Base-by-base conservation (phyloP, 495 filamentous ascomycete species). In the Annulohypoxylon maeteangense region DNA sequence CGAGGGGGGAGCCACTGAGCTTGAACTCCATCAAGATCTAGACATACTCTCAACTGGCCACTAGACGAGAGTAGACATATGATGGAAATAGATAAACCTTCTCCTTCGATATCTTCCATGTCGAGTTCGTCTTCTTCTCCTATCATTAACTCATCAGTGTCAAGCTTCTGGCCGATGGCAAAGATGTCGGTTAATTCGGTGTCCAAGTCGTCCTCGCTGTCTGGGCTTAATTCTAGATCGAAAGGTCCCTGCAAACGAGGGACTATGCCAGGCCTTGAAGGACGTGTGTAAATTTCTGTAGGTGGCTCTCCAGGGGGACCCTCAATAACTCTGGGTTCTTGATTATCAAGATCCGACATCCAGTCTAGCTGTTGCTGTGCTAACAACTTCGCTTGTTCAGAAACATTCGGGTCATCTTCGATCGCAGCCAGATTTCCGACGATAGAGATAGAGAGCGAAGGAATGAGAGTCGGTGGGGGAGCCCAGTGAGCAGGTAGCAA, bases 171-270 rank as follows among this genome's bases (percentile, higher is more conserved):
- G 3, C 85, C 86, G 67, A 87, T 83, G n/a, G 85, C 84, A 62
- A 79, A 80, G 1, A 87, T 86, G 55, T 87, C 85, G 55, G 79
- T 86, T 16, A 88, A 76, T 59, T 85, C 80, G 2, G 91, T 81
- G 70, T 95, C 92, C 22, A 90, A 77, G 67, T 93, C 90, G 44
- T 92, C 87, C 47, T 89, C 81, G 32, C 86, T 83, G 29, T 92
- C 88, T 1, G 86, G 81, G 50, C 85, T 90, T 6, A 87, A 78
- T 22, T 91, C 86, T 12, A 95, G 81, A 8, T 90, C 84, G 77
- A 97, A 96, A 2, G 94, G 94, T 2, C 94, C 94, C 79, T 98
- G 94, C 40, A 98, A 79, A 68, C 87, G 89, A 4, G 94, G 93
- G 31, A 94, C 86, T 4, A 87, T 81, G 18, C 93, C 90, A 1